Conservation (phyloP, 2,329 filamentous ascomycete species). For the Fusarium sp. region DNA sequence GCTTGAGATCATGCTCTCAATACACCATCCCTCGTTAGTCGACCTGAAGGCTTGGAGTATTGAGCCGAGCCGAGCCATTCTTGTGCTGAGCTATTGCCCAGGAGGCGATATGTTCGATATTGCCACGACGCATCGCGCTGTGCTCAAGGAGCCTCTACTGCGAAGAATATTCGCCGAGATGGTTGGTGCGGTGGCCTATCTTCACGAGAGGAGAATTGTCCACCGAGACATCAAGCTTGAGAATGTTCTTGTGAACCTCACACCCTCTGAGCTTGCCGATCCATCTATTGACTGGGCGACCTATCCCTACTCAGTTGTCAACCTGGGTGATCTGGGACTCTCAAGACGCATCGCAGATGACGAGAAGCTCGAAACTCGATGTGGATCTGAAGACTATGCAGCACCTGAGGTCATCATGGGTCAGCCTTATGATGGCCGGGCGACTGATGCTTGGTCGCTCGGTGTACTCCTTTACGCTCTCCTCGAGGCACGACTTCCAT, state of each 20-base stretch:
- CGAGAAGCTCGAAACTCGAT: slow-evolving; percentile 90
- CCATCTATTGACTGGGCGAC: slow-evolving; percentile 73
- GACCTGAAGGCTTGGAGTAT: slow-evolving; percentile 93
- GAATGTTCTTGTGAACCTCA: slow-evolving; percentile 90
- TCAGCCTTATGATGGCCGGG: slow-evolving; percentile 90
- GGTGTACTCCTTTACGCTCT: slow-evolving; percentile 94
- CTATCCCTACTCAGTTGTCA: slow-evolving; percentile 85
- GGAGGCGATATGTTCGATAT: slow-evolving; percentile 96
- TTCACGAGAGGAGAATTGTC: slow-evolving; percentile 87
- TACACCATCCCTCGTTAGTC: slow-evolving; percentile 90
- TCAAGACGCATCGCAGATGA: slow-evolving; percentile 86
- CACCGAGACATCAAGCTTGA: slow-evolving; percentile 98
- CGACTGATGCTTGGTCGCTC: slow-evolving; percentile 93
- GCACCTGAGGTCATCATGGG: slow-evolving; percentile 97
- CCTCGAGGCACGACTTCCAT: slow-evolving; percentile 91
- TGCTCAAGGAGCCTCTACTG: slow-evolving; percentile 76
- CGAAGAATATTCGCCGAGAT: slow-evolving; percentile 91
- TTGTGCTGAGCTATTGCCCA: slow-evolving; percentile 91
- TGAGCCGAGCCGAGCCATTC: slow-evolving; percentile 81
- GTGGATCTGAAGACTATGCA: slow-evolving; percentile 96
- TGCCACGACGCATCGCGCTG: slow-evolving; percentile 75
- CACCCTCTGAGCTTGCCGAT: slow-evolving; percentile 73
- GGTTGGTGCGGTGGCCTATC: slow-evolving; percentile 84
- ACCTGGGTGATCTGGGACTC: slow-evolving; percentile 90
- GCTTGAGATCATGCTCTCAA: slow-evolving; percentile 89